Conservation (phyloP, 768 basidiomycete species). For the Chlorophyllum brunneum region DNA sequence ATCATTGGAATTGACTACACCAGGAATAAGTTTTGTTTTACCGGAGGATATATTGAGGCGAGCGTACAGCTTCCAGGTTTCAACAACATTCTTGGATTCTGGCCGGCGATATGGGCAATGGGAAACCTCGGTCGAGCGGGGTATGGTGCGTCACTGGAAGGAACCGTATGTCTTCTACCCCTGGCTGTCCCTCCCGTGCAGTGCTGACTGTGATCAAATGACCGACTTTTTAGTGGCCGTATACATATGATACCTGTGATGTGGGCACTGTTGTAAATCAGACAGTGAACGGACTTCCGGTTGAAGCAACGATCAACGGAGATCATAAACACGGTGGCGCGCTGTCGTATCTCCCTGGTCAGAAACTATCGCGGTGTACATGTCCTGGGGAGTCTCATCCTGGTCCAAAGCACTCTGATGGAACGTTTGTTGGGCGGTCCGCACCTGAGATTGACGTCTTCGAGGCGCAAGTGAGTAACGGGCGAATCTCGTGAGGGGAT, state of each 20-base stretch:
- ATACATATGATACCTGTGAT: conserved; percentile 80
- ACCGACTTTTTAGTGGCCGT: conserved; percentile 64
- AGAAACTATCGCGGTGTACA: conserved; percentile 82
- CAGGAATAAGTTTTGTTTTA: conserved; percentile 92
- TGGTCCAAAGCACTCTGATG: conserved; percentile 71
- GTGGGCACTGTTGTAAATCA: conserved; percentile 84
- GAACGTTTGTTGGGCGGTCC: conserved; percentile 72
- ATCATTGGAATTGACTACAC: no score
- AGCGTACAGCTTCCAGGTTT: conserved; percentile 63
- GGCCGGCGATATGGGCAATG: conserved; percentile 84
- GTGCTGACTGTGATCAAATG: not conserved
- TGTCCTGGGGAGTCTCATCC: conserved; percentile 81
- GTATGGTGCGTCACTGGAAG: conserved; percentile 81
- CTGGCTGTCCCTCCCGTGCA: no score
- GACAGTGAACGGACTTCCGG: conserved; percentile 64
- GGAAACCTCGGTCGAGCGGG: conserved; percentile 73
- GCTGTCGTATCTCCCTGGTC: conserved; percentile 77
- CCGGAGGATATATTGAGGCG: conserved; percentile 72
- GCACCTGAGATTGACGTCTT: conserved; percentile 92
- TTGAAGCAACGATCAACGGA: conserved; percentile 58
- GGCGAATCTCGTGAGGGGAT: not conserved
- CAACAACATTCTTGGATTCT: conserved; percentile 60
- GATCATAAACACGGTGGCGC: conserved; percentile 36
- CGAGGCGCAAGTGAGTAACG: conserved; percentile 62
- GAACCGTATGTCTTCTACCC: conserved; percentile 46